Percentiles rank a stretch among this genome's conserved stretches.
phyloP scores from a whole-genome alignment of 306 rosid species.

The Potentilla sterilis region DNA sequence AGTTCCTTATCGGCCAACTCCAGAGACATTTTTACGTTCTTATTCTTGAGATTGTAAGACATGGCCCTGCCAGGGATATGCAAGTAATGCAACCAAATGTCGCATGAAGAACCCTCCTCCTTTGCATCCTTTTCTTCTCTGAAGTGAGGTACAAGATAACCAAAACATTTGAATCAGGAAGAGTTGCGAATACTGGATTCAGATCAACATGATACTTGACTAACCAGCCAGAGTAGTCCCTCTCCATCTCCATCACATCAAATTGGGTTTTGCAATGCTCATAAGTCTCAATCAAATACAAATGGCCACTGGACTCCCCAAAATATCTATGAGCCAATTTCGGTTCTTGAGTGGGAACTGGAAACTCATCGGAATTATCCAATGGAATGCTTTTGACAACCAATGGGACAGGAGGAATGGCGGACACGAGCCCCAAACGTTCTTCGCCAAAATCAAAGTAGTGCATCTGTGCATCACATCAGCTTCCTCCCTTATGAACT shows the following conservation, averaged over 20 bases:
- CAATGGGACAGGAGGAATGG: neutral
- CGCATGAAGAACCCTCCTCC: neutral
- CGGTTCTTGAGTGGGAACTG: no score
- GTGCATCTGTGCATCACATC: neutral
- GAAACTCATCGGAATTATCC: neutral
- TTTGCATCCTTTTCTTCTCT: neutral
- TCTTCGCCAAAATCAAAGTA: conserved; percentile 6
- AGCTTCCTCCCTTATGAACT: neutral
- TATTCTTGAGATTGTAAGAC: neutral
- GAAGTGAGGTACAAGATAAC: neutral
- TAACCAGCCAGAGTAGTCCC: conserved; percentile 22
- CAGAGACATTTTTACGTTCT: neutral
- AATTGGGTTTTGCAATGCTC: neutral
- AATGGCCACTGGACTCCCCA: conserved; percentile 16
- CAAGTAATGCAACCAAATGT: neutral
- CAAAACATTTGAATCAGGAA: neutral
- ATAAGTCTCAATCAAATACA: conserved; percentile 2
- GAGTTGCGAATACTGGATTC: neutral
- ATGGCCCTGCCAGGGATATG: conserved; percentile 11
- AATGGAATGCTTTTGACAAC: neutral
- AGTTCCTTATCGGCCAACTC: neutral
- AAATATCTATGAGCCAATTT: neutral
- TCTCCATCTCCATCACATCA: conserved; percentile 19
- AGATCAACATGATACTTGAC: conserved; percentile 19
- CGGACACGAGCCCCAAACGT: neutral